A percentile compares a stretch with the other conserved stretches of the same genome.
Conservation (phyloP, 2,329 filamentous ascomycete genomes). For the Chalaropsis ovoidea region DNA sequence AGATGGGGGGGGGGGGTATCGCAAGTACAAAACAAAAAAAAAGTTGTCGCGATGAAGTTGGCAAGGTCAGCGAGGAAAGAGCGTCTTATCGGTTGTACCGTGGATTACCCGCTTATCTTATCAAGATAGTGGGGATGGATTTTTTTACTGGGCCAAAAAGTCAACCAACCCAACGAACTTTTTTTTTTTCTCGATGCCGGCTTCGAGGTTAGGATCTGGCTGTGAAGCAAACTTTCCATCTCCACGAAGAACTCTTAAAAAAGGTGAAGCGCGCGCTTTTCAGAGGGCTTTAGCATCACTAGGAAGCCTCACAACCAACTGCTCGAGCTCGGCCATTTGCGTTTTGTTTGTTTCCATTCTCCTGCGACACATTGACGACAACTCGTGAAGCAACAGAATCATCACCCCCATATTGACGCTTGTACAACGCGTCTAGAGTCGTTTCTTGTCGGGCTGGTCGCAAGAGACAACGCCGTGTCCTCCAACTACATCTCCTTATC, state of each 20-base stretch:
- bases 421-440: not conserved
- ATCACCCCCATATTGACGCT: not conserved
- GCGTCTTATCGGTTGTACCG: slow-evolving; percentile 18
- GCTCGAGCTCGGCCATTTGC: not conserved
- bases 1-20: not conserved
- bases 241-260: not conserved
- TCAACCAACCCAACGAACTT: slow-evolving; percentile 18
- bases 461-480: not conserved
- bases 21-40: slow-evolving; percentile 6
- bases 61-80: not conserved
- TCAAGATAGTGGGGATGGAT: slow-evolving; percentile 25
- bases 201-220: slow-evolving; percentile 13
- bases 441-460: not conserved
- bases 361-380: not conserved
- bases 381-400: not conserved
- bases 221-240: not conserved
- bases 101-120: slow-evolving; percentile 23
- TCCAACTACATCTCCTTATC: not conserved
- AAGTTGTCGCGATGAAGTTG: slow-evolving; percentile 21
- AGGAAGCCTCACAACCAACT: not conserved
- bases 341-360: not conserved
- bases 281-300: not conserved
- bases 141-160: slow-evolving; percentile 24
- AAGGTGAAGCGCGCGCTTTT: not conserved
- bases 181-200: slow-evolving; percentile 19